These are phyloP conservation scores for Citrus reticulata DNA, from an alignment of 345 rosid genomes.

Conservation along the genomic window DNA sequence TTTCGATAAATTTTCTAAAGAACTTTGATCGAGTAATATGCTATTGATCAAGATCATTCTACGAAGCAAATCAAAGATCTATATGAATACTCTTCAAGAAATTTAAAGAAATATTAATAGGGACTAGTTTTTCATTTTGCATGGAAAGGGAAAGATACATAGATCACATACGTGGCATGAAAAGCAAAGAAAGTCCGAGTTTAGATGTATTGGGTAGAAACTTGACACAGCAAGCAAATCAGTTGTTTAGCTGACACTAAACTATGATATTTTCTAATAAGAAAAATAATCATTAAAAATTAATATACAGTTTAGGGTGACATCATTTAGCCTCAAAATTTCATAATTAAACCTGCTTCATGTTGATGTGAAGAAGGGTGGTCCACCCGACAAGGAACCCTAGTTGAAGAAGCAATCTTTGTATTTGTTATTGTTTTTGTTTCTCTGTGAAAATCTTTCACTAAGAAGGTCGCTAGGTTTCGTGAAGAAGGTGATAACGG, in stretches of 20 bases:
- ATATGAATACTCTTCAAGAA: no score
- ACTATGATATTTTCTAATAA: conserved; percentile 21
- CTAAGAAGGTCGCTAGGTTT: conserved; percentile 6
- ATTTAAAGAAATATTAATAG: neutral
- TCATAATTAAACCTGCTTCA: conserved; percentile 24
- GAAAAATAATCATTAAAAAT: neutral
- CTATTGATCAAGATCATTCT: neutral
- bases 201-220: conserved; percentile 80
- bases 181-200: conserved; percentile 53
- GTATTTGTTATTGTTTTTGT: neutral
- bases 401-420: conserved; percentile 44
- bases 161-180: conserved; percentile 36
- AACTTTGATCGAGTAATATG: neutral
- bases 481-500: conserved; percentile 20
- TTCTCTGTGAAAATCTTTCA: conserved; percentile 9
- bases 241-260: conserved; percentile 59
- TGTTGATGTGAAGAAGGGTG: conserved; percentile 15
- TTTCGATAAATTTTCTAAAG: neutral
- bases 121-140: conserved; percentile 9
- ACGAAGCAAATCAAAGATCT: neutral
- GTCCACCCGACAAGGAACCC: conserved; percentile 57
- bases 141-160: conserved; percentile 26
- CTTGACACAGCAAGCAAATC: conserved; percentile 61
- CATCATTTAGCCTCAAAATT: conserved; percentile 32
- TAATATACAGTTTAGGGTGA: conserved; percentile 21